Percentiles rank a stretch among this genome's conserved stretches.
These are phyloP conservation scores for Stenocarpella maydis DNA, from an alignment of 2,329 filamentous ascomycete species.

Conservation along the genomic window DNA sequence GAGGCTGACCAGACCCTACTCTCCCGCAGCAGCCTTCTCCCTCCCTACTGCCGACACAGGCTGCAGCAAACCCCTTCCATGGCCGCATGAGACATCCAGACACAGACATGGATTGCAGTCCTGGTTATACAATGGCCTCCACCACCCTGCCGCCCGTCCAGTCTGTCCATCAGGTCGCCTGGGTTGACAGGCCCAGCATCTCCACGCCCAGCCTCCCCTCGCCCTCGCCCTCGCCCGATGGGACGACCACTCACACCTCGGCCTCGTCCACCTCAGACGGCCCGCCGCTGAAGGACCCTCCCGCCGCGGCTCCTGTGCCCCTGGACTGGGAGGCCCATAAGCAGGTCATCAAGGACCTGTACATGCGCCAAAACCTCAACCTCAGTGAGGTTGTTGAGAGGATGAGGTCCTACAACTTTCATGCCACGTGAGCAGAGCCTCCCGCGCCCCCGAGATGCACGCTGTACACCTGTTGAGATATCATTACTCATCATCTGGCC, in stretches of 20 bases:
- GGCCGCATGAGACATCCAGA: constrained; percentile 8
- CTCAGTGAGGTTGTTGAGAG: constrained; percentile 36
- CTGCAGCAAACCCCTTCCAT: constrained; percentile 8
- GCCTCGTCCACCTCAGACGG: constrained; percentile 4
- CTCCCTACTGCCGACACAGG: background rate
- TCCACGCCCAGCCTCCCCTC: too few species aligned
- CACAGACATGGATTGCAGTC: constrained; percentile 8
- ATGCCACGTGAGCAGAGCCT: constrained; percentile 34
- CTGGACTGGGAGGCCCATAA: constrained; percentile 37
- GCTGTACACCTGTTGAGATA: too few species aligned
- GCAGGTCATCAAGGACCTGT: constrained; percentile 34
- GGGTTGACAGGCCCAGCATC: background rate
- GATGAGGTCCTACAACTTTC: constrained; percentile 34
- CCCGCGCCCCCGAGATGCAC: background rate
- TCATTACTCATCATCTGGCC: too few species aligned
- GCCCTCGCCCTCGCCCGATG: background rate
- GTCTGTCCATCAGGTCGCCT: constrained; percentile 17
- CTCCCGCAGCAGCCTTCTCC: background rate
- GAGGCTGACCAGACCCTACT: too few species aligned
- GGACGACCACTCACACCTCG: constrained; percentile 16
- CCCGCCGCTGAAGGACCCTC: constrained; percentile 10
- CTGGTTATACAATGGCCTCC: background rate
- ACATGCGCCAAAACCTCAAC: constrained; percentile 36
- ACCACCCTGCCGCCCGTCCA: constrained; percentile 4
- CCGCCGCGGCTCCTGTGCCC: constrained; percentile 13